Evolutionary conservation across 495 filamentous ascomycete genomes (phyloP), one percentile per base, ranked within the genome.

Genomic region (Pseudoneurospora amorphoporcata): DNA sequence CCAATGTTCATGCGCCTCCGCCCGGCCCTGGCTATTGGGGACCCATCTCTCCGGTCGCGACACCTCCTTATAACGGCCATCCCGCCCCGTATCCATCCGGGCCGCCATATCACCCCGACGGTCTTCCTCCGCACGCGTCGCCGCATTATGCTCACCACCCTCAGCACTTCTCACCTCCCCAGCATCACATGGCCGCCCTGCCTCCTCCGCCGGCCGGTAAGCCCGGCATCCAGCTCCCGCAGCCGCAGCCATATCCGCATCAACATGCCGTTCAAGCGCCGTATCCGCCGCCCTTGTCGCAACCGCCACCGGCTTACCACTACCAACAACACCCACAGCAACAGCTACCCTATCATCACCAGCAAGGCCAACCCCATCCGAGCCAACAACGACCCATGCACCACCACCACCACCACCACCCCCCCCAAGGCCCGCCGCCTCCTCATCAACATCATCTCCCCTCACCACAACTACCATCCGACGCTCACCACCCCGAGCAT

Each of bases 41-140:
- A 90, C 87, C 91, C 7, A 89, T 88, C n/a, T 90, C 88, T 7
- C 88, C 90, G 8, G 75, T 79, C 4, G 77, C 82, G 9, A 83
- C 84, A 23, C 84, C 84, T 32, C 82, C 82, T 6, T 84, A 80
- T 68, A 69, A 68, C 68, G 79, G 82, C 42, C 73, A 73, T 42
- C 69, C 73, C n/a, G 73, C 65, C 7, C 53, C 42, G 12, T 72
- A 76, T 39, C 70, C 69, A 6, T 73, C 45, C 7, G 39, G 61
- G 3, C 68, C 61, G 39, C 69, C 47, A 17, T 61, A 61, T 58
- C 69, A 68, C 5, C 43, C 40, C 12, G 75, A 76, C 41, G 75
- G 76, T 6, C 72, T 71, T n/a, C 42, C 70, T 8, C 71, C 75
- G 17, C 40, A 73, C 14, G 72, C 69, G 29, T 74, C 73, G 32